Base-by-base conservation (phyloP, 192 early-diverging fungal species). In the Pilobolus umbonatus region DNA sequence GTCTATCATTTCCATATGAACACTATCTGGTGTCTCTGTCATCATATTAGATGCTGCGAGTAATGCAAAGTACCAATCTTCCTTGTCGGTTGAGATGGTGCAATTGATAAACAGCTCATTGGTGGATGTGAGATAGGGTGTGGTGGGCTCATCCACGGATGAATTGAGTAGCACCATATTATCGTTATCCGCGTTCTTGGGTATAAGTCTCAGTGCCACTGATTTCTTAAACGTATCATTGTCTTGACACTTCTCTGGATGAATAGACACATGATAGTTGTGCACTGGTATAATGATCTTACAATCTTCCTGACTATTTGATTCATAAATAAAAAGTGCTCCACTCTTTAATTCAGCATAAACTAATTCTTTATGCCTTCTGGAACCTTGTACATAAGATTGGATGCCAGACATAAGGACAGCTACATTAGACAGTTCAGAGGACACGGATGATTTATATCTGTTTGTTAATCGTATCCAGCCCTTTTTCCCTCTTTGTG, bases 41-140 rank as follows among this genome's bases (percentile, higher is more conserved):
- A 92, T 71, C n/a, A 77, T 69, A 19, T 75, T 65, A 25, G 86
- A 76, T 48, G 85, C 88, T 65, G 85, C 82, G 30, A 83, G 62
- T 12, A 95, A 73, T 6, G 89, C 86, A 71, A 93, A 83, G 55
- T 88, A 89, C 84, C 91, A 93, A 64, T 90, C 89, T 65, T 95
- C 93, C 68, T 95, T 95, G 42, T 92, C 88, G 11, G 68, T 65
- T 17, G 72, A 72, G 32, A 69, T 72, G 53, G 81, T 79, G 28
- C 76, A 80, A 21, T 76, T 84, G 5, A 88, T 64, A 43, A 79
- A 88, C 56, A 63, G 63, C 5, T 72, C 67, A 28, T 61, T 64
- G 9, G 76, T 45, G 3, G 45, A 43, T 15, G 44, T 47, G 9
- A 32, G 32, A 29, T 12, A 42, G 14, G 32, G 31, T 36, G 36